Base-by-base conservation (phyloP, 2,329 filamentous ascomycete species). In the Dryadomyces quercivorus region DNA sequence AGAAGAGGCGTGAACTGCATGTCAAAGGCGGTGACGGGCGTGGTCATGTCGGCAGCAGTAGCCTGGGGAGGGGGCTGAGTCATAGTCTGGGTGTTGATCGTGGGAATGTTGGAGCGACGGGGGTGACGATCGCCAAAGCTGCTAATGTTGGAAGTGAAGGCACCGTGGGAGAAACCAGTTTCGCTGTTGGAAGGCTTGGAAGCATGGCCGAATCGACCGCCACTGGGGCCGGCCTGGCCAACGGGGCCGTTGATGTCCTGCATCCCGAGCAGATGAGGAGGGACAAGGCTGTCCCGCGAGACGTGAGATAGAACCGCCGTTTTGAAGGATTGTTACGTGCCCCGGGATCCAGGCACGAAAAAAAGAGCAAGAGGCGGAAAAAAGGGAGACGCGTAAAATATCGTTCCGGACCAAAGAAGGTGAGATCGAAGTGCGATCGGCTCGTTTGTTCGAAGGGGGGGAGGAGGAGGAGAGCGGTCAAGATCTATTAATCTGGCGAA, bases 1-100 rank as follows among this genome's bases (percentile, higher is more conserved):
- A 98, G 81, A 61, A 98, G 79, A 60, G 93, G 92, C 12, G 93
- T 96, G 71, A 96, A 97, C 72, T 97, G 93, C 92, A 97, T 96
- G 66, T 97, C 93, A 66, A 90, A 95, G 46, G 81, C 89, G 52
- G 89, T 92, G 46, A 87, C 90, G 16, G 93, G 91, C 22, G 87
- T 92, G 61, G 86, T 77, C 81, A 95, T 82, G 60, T 95, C 90
- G 63, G 78, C 38, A 2, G 53, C 31, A 2, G 53, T 77, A 52
- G 70, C 69, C 31, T 72, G 69, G 20, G 69, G 63, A 54, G 65
- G 60, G 26, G 61, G 60, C 58, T 69, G 69, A 52, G 70, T 68
- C 69, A 86, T 77, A 59, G 81, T 75, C 65, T 86, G 84, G 21
- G 93, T 96, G 70, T 96, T 96, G 73, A 97, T 95, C 59, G 85